Evolutionary conservation across 1,139 yeast species (phyloP).

Genomic region (Blastobotrys capitulatus): DNA sequence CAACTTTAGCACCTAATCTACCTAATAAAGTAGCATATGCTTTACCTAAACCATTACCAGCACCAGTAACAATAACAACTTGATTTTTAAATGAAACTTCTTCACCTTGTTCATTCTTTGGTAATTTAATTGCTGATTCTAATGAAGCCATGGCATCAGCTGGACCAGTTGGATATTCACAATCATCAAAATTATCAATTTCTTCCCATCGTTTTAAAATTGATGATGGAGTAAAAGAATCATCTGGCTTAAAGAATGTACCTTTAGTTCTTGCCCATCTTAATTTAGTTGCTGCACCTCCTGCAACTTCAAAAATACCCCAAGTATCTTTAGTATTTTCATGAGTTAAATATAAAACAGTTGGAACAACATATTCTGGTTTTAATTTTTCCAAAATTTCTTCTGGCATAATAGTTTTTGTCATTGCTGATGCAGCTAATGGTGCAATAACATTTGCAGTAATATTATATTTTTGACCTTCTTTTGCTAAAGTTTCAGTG

Average conservation of each 20-base stretch:
- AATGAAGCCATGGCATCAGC: conserved; percentile 36
- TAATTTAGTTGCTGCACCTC: conserved; percentile 86
- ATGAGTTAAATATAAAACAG: conserved; percentile 73
- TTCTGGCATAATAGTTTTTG: conserved; percentile 83
- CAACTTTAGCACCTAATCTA: conserved; percentile 90
- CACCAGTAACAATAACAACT: conserved; percentile 92
- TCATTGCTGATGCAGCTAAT: conserved; percentile 93
- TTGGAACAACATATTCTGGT: conserved; percentile 87
- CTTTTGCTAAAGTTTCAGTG: conserved; percentile 92
- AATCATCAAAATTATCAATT: conserved; percentile 50
- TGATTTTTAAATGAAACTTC: conserved; percentile 62
- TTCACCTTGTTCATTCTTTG: conserved; percentile 53
- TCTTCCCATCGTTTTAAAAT: conserved; percentile 65
- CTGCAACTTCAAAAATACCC: conserved; percentile 86
- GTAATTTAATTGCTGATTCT: conserved; percentile 27
- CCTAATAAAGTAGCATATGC: conserved; percentile 85
- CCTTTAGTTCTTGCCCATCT: conserved; percentile 96
- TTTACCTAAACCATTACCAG: conserved; percentile 92
- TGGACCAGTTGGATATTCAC: conserved; percentile 54
- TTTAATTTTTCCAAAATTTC: conserved; percentile 73
- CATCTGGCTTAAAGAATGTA: conserved; percentile 73
- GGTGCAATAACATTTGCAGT: conserved; percentile 87
- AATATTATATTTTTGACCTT: conserved; percentile 82
- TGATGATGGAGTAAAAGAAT: conserved; percentile 76
- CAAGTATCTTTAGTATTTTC: conserved; percentile 57